Base-by-base conservation (phyloP, 2,329 filamentous ascomycete genomes). In the Cercospora sojina region DNA sequence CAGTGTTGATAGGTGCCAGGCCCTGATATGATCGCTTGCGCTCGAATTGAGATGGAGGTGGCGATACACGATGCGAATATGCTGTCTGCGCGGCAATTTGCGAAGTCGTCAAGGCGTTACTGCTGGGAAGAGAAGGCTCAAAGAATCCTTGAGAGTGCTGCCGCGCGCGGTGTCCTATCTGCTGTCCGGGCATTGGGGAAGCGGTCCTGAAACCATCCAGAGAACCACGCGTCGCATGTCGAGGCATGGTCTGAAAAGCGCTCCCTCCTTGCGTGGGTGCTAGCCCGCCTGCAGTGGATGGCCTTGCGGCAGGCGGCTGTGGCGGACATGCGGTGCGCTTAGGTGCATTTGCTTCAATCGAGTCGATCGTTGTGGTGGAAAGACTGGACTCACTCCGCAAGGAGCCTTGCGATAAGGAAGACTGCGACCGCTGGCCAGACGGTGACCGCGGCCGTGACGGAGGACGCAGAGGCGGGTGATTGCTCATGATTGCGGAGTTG, bases 31-130 rank as follows among this genome's bases (percentile, higher is more conserved):
- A 93, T 61, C 91, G 86, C 76, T 92, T 90, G 20, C 91, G 83
- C 66, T 78, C 77, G 10, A 64, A 63, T 35, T 67, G 56, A 38
- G 66, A 68, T 9, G 64, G 55, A 8, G 70, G 59, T 9, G 75
- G 73, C 35, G 75, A 76, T 5, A 74, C 65, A 20, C 75, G 74
- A 81, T 91, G 88, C 16, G 60, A 62, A 74, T 90, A 88, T 64
- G 91, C 91, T 9, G 91, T 88, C 78, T 93, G 91, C 18, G 91
- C 91, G 43, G 91, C 91, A 70, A 93, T 92, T 77, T 92, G 89
- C 77, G 90, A 92, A n/a, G 90, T 87, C 79, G 80, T 79, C 78
- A 88, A 74, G 32, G 60, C 70, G 25, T 73, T 74, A 9, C 73
- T 66, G 47, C 73, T 74, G 23, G 90, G 89, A 57, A 93, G 81